These are phyloP conservation scores for Xylaria polymorpha DNA, from an alignment of 2,329 filamentous ascomycete genomes.

Conservation along the genomic window DNA sequence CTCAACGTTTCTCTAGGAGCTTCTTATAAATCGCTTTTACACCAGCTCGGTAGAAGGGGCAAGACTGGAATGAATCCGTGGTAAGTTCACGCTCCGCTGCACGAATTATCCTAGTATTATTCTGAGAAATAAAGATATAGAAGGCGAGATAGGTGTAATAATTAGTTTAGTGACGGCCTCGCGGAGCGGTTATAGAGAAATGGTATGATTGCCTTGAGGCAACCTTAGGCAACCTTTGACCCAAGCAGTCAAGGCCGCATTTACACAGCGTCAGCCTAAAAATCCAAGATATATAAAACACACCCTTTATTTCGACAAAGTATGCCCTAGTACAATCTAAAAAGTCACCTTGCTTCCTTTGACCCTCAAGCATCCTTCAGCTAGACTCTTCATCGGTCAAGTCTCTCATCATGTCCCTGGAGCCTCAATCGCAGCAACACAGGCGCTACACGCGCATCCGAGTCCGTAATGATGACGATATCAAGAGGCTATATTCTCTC, in stretches of 20 bases:
- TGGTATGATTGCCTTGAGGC: not conserved
- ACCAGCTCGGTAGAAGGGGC: not conserved
- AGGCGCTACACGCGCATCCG: constrained; percentile 20
- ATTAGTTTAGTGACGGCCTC: not conserved
- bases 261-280: not conserved
- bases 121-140: not conserved
- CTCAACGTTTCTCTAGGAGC: not conserved
- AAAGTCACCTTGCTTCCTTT: not conserved
- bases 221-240: not conserved
- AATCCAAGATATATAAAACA: constrained; percentile 1
- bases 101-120: not conserved
- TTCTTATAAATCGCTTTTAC: not conserved
- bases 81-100: not conserved
- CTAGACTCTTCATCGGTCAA: not conserved
- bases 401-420: constrained; percentile 10
- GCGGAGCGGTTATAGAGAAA: not conserved
- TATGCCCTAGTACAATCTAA: not conserved
- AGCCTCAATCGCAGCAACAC: constrained; percentile 12
- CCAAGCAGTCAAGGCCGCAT: not conserved
- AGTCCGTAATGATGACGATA: constrained; percentile 11
- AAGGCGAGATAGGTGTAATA: not conserved
- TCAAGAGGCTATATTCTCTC: constrained; percentile 21
- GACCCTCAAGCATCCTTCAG: not conserved
- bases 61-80: not conserved
- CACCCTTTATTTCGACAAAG: not conserved